These are phyloP conservation scores for Gonium pectorale DNA, from an alignment of 139 green algal species.

Conservation along the genomic window DNA sequence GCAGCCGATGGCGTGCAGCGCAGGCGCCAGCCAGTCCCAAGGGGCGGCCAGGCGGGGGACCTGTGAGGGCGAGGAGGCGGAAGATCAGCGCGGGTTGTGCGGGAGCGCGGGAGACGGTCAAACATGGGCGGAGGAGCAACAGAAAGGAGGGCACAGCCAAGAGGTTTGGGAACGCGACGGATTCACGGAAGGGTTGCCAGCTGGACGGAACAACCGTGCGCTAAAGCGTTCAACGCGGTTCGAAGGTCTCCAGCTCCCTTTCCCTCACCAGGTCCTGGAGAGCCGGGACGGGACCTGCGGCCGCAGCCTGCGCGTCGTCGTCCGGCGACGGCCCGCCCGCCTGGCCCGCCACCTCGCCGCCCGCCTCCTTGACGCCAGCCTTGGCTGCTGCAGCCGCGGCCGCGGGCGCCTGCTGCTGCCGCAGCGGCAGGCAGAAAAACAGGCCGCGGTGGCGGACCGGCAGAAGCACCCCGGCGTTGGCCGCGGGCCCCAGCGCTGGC, in stretches of 20 bases:
- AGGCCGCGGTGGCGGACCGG: slow-evolving; percentile 31
- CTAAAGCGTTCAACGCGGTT: too few species aligned
- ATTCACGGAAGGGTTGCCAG: too few species aligned
- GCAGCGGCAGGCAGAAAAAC: slow-evolving; percentile 29
- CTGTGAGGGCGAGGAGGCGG: not conserved
- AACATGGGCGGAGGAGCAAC: too few species aligned
- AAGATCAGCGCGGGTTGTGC: too few species aligned
- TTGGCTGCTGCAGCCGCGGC: slow-evolving; percentile 4
- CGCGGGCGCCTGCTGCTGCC: not conserved
- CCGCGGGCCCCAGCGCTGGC: slow-evolving; percentile 33
- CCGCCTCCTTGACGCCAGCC: not conserved
- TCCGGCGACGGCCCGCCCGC: not conserved
- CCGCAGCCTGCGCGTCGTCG: not conserved
- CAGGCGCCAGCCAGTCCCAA: slow-evolving; percentile 58
- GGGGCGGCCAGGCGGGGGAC: slow-evolving; percentile 40
- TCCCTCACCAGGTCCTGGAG: slow-evolving; percentile 5
- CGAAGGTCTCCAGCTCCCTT: not conserved
- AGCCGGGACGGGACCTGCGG: not conserved
- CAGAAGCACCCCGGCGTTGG: slow-evolving; percentile 25
- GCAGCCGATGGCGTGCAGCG: slow-evolving; percentile 42
- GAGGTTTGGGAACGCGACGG: too few species aligned
- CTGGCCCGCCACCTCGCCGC: not conserved
- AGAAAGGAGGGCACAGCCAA: too few species aligned
- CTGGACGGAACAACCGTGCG: too few species aligned
- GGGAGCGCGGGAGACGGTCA: too few species aligned